Evolutionary conservation across 805 yeast species (phyloP).

Genomic region (Martiniozyma abietophila): DNA sequence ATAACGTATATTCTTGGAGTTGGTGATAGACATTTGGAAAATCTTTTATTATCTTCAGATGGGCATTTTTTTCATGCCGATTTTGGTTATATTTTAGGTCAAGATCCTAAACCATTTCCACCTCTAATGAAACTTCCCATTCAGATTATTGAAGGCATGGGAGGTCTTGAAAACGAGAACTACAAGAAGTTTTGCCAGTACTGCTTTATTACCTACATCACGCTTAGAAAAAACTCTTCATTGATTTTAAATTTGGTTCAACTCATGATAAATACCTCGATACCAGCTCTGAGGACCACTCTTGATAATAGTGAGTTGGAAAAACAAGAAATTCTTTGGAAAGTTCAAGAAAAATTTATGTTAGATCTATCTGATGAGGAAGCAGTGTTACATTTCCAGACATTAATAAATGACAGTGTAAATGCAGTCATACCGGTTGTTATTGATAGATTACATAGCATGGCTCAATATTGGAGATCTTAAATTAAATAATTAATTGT

Average conservation of each 20-base stretch:
- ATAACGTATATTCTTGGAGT: conserved; percentile 91
- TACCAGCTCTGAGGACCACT: conserved; percentile 67
- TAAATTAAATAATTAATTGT: conserved; percentile 26
- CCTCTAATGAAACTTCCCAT: conserved; percentile 97
- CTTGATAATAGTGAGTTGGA: conserved; percentile 41
- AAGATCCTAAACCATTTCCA: conserved; percentile 98
- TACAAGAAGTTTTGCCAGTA: conserved; percentile 82
- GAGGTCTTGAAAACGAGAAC: conserved; percentile 80
- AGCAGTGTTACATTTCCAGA: conserved; percentile 91
- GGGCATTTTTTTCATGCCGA: conserved; percentile 96
- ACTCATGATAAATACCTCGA: conserved; percentile 86
- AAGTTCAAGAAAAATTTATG: conserved; percentile 90
- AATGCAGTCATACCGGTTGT: conserved; percentile 91
- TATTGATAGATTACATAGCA: conserved; percentile 86
- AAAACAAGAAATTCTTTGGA: conserved; percentile 77
- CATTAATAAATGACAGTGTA: conserved; percentile 87
- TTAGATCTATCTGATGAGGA: conserved; percentile 92
- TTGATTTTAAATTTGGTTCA: conserved; percentile 85
- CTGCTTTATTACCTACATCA: conserved; percentile 90
- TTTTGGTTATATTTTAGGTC: conserved; percentile 91
- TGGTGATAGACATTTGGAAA: conserved; percentile 95
- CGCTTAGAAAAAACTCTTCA: conserved; percentile 80
- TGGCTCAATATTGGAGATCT: conserved; percentile 98
- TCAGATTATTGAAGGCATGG: conserved; percentile 96
- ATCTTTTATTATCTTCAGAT: conserved; percentile 65